Evolutionary conservation across 176 grass and related monocot genomes (phyloP).

Genomic region (Hordeum marinum): DNA sequence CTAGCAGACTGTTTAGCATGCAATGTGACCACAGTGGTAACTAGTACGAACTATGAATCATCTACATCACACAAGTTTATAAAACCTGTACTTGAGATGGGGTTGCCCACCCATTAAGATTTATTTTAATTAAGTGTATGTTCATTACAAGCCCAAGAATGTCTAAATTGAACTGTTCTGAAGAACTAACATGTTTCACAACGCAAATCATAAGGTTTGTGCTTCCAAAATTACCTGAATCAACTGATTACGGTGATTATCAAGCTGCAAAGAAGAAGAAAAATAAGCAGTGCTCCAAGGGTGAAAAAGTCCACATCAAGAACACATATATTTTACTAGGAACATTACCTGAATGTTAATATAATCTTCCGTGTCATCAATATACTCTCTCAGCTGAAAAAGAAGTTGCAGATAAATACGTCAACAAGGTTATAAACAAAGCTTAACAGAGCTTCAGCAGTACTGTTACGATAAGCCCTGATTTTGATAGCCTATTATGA

Average conservation of each 20-base stretch:
- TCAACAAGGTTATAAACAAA: slow-evolving; percentile 16
- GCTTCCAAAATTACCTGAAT: slow-evolving; percentile 68
- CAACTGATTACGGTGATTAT: slow-evolving; percentile 99
- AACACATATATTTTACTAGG: background rate
- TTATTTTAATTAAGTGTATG: background rate
- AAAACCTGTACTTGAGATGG: background rate
- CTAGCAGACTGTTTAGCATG: background rate
- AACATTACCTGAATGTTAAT: slow-evolving; percentile 95
- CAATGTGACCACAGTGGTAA: background rate
- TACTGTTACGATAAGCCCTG: background rate
- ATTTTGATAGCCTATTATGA: background rate
- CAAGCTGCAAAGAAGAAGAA: slow-evolving; percentile 53
- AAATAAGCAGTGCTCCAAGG: slow-evolving; percentile 9
- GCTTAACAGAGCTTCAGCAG: background rate
- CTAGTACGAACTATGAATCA: background rate
- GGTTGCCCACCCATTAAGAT: background rate
- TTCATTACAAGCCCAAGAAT: background rate
- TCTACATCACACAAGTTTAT: background rate
- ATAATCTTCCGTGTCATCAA: slow-evolving; percentile 99
- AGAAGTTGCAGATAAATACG: slow-evolving; percentile 12
- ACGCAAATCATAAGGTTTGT: background rate
- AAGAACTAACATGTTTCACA: background rate
- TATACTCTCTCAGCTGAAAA: slow-evolving; percentile 95
- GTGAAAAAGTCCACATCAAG: background rate
- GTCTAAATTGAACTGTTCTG: background rate